Conservation (phyloP, 768 basidiomycete genomes). For the Russula olivacea region DNA sequence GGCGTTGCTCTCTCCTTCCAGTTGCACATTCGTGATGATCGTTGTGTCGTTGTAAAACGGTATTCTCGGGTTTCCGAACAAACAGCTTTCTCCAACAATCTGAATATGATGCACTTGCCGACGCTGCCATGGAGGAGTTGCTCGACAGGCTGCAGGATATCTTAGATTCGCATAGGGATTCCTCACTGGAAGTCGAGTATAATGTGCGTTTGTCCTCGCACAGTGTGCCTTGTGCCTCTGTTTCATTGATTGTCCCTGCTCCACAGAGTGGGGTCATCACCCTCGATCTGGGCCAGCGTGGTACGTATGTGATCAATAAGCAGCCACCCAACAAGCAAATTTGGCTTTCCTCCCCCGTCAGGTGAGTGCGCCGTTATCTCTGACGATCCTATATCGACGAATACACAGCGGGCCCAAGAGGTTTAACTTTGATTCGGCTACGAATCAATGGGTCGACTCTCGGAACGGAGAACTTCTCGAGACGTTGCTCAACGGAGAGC, state of each 20-base stretch:
- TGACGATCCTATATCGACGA: not conserved
- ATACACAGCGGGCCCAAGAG: conserved; percentile 78
- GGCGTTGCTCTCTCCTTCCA: not conserved
- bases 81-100: conserved; percentile 17
- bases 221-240: conserved; percentile 33
- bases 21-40: conserved; percentile 4
- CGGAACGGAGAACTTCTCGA: conserved; percentile 60
- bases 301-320: conserved; percentile 95
- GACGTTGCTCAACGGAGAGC: conserved; percentile 61
- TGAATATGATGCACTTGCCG: conserved; percentile 65
- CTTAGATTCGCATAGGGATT: conserved; percentile 52
- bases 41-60: not conserved
- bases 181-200: conserved; percentile 80
- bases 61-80: not conserved
- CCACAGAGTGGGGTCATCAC: conserved; percentile 80
- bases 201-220: conserved; percentile 27
- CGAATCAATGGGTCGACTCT: conserved; percentile 67
- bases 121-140: conserved; percentile 69
- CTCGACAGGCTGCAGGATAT: conserved; percentile 70
- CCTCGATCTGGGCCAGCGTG: conserved; percentile 62
- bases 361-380: conserved; percentile 40
- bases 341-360: conserved; percentile 86
- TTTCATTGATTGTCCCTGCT: not conserved
- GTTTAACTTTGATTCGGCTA: conserved; percentile 63
- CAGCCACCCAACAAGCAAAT: conserved; percentile 97